Conservation (phyloP, 495 filamentous ascomycete species). For the Penicillium paradoxum region DNA sequence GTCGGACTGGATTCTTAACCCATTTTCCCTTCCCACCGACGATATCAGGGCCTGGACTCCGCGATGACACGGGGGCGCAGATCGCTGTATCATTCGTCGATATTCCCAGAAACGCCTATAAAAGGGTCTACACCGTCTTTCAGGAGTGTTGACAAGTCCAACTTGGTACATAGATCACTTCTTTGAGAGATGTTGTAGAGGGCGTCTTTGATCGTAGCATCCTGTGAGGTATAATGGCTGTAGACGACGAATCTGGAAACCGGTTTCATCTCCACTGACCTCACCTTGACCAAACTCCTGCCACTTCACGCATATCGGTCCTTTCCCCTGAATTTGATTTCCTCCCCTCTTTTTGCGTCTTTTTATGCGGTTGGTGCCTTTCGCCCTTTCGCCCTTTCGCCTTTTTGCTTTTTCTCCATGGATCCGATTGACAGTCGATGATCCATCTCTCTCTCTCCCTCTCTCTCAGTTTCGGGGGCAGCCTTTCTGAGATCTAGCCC, state of each 20-base stretch:
- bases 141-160: too few relatives aligned
- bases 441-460: slow-evolving; percentile 9
- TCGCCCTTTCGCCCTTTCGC: too few relatives aligned
- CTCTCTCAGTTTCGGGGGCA: neutral
- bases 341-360: neutral
- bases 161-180: too few relatives aligned
- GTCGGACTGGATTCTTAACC: too few relatives aligned
- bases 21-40: too few relatives aligned
- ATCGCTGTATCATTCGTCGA: slow-evolving; percentile 38
- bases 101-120: too few relatives aligned
- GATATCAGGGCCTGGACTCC: too few relatives aligned
- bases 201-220: too few relatives aligned
- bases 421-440: slow-evolving; percentile 7
- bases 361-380: too few relatives aligned
- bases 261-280: slow-evolving; percentile 14
- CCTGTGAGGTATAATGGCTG: neutral
- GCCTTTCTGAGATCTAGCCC: slow-evolving; percentile 13
- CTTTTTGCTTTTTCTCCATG: slow-evolving; percentile 9
- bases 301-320: slow-evolving; percentile 8
- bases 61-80: slow-evolving; percentile 57
- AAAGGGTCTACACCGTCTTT: slow-evolving; percentile 19
- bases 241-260: neutral
- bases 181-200: neutral
- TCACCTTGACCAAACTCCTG: slow-evolving; percentile 15
- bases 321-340: slow-evolving; percentile 6